A percentile compares a stretch with the other conserved stretches of the same genome.
Evolutionary conservation across 2,329 filamentous ascomycete genomes (phyloP).

Genomic region (Trichoderma gracile): DNA sequence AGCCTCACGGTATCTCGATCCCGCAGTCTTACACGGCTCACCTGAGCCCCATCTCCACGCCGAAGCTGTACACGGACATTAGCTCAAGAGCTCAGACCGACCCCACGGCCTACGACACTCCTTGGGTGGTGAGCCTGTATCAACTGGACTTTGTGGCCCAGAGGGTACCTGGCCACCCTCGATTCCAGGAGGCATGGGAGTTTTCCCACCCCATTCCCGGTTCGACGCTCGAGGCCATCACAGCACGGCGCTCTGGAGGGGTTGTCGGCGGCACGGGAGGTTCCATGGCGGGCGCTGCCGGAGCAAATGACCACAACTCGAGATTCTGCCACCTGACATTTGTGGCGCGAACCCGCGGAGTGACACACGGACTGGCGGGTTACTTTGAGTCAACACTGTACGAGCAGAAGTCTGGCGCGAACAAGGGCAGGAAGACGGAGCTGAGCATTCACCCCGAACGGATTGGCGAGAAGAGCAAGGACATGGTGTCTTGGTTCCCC

Average conservation of each 20-base stretch:
- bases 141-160: conserved; percentile 83
- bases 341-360: conserved; percentile 73
- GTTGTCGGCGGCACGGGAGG: conserved; percentile 68
- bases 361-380: conserved; percentile 86
- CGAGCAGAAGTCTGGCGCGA: conserved; percentile 48
- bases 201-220: conserved; percentile 74
- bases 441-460: conserved; percentile 89
- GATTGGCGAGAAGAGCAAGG: conserved; percentile 88
- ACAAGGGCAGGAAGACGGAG: conserved; percentile 63
- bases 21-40: conserved; percentile 92
- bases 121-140: conserved; percentile 92
- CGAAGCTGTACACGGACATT: conserved; percentile 82
- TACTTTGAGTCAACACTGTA: conserved; percentile 99
- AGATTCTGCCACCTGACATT: conserved; percentile 79
- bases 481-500: conserved; percentile 99
- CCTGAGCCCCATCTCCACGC: conserved; percentile 86
- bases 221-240: conserved; percentile 55
- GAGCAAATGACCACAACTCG: conserved; percentile 88
- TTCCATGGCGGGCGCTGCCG: conserved; percentile 72
- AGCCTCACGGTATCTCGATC: conserved; percentile 85
- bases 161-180: conserved; percentile 55
- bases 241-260: conserved; percentile 62
- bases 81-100: conserved; percentile 62
- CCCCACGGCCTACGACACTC: conserved; percentile 77
- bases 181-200: conserved; percentile 78